A percentile compares a stretch with the other conserved stretches of the same genome.
Conservation (phyloP, 495 filamentous ascomycete genomes). For the Eremomyces bilateralis region DNA sequence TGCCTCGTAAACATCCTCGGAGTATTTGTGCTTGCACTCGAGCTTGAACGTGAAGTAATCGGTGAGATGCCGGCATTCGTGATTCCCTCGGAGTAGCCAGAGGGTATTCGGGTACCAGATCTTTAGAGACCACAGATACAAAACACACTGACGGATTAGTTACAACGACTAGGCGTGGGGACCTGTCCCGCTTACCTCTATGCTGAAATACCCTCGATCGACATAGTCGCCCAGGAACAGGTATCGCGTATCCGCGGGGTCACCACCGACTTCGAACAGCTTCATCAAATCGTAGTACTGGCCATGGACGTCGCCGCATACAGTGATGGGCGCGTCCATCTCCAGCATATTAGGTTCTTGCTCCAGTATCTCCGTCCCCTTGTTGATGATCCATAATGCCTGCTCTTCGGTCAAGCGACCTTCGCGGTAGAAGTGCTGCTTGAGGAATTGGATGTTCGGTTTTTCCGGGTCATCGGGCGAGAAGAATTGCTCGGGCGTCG, state of each 20-base stretch:
- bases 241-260: conserved; percentile 88
- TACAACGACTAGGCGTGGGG: neutral
- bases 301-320: conserved; percentile 94
- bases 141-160: conserved; percentile 41
- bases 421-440: conserved; percentile 96
- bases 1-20: conserved; percentile 85
- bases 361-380: conserved; percentile 62
- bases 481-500: conserved; percentile 60
- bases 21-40: conserved; percentile 98
- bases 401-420: conserved; percentile 92
- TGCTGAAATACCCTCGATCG: conserved; percentile 94
- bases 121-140: conserved; percentile 95
- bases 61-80: conserved; percentile 95
- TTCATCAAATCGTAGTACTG: conserved; percentile 99
- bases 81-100: conserved; percentile 91
- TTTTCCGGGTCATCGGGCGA: conserved; percentile 66
- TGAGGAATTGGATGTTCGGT: conserved; percentile 81
- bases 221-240: conserved; percentile 97
- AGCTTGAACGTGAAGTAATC: conserved; percentile 99
- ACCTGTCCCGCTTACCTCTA: conserved; percentile 38
- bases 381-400: conserved; percentile 80
- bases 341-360: conserved; percentile 87
- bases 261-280: conserved; percentile 93
- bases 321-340: conserved; percentile 99
- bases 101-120: conserved; percentile 97